Percentiles rank a stretch among this genome's conserved stretches.
Conservation (phyloP, 176 grass and related monocot genomes). For the Stipa capillata region DNA sequence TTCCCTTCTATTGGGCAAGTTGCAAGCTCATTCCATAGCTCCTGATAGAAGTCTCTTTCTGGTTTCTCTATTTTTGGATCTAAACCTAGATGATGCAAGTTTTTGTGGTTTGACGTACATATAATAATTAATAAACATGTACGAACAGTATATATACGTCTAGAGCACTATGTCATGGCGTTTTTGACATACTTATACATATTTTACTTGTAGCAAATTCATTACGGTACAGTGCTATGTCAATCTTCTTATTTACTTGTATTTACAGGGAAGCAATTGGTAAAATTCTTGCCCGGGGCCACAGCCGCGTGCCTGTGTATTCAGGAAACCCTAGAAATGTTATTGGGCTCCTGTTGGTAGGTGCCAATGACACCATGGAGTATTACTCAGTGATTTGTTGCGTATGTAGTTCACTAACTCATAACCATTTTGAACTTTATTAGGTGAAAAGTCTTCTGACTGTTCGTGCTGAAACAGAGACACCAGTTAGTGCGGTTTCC, state of each 20-base stretch:
- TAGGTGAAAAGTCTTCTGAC: conserved; percentile 99
- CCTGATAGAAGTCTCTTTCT: not conserved
- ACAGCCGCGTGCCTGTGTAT: conserved; percentile 98
- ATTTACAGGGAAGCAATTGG: conserved; percentile 93
- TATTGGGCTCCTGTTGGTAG: conserved; percentile 94
- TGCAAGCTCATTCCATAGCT: not conserved
- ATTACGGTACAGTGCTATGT: not conserved
- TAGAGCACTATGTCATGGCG: not conserved
- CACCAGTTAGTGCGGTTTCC: conserved; percentile 97
- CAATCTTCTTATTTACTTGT: conserved; percentile 8
- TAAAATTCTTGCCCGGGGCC: conserved; percentile 98
- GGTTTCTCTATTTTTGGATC: not conserved
- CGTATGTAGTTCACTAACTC: not conserved
- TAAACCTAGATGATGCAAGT: not conserved
- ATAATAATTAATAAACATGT: not conserved
- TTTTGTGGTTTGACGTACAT: not conserved
- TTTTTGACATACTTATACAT: not conserved
- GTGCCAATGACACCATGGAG: conserved; percentile 10
- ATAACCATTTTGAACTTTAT: conserved; percentile 26
- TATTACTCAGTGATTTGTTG: not conserved
- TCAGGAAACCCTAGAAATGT: conserved; percentile 88
- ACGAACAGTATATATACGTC: not conserved
- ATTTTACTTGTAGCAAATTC: not conserved
- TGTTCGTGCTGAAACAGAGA: conserved; percentile 98
- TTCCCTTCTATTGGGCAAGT: not conserved